Conservation (phyloP, 768 basidiomycete species). For the Pleurotus cornucopiae region DNA sequence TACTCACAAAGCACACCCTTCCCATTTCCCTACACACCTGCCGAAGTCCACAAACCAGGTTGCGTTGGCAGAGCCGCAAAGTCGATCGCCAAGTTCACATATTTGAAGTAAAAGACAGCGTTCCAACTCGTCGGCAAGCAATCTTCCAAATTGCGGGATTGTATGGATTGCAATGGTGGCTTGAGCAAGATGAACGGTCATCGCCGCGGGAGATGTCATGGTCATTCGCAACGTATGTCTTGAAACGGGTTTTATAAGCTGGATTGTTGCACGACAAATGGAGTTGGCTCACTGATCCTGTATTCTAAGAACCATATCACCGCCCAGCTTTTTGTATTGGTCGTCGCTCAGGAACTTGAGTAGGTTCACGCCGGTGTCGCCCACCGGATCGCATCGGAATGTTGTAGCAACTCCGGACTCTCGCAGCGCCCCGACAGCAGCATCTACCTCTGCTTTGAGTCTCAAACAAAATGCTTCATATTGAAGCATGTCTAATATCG, state of each 20-base stretch:
- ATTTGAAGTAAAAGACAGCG: conserved; percentile 64
- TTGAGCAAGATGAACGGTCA: conserved; percentile 78
- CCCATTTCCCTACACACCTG: conserved; percentile 76
- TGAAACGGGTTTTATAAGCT: not conserved
- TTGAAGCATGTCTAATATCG: conserved; percentile 75
- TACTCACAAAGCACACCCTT: conserved; percentile 70
- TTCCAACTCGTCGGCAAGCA: conserved; percentile 77
- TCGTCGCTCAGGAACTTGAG: conserved; percentile 43
- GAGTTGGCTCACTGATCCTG: conserved; percentile 49
- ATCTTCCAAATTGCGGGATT: conserved; percentile 68
- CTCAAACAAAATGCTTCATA: conserved; percentile 71
- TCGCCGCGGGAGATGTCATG: conserved; percentile 67
- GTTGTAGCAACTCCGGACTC: conserved; percentile 51
- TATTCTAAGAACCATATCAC: conserved; percentile 70
- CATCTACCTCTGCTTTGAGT: conserved; percentile 53
- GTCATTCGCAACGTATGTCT: conserved; percentile 77
- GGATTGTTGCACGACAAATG: not conserved
- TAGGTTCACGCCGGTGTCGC: conserved; percentile 61
- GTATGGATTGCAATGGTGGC: conserved; percentile 72
- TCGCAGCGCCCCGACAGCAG: conserved; percentile 43
- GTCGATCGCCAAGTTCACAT: conserved; percentile 57
- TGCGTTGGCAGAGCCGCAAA: conserved; percentile 51
- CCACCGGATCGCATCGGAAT: conserved; percentile 59
- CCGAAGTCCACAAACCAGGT: conserved; percentile 79
- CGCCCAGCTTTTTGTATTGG: conserved; percentile 45